Evolutionary conservation across 2,329 filamentous ascomycete species (phyloP), one percentile per base, ranked within the genome.

Genomic region (Venturia carpophila): DNA sequence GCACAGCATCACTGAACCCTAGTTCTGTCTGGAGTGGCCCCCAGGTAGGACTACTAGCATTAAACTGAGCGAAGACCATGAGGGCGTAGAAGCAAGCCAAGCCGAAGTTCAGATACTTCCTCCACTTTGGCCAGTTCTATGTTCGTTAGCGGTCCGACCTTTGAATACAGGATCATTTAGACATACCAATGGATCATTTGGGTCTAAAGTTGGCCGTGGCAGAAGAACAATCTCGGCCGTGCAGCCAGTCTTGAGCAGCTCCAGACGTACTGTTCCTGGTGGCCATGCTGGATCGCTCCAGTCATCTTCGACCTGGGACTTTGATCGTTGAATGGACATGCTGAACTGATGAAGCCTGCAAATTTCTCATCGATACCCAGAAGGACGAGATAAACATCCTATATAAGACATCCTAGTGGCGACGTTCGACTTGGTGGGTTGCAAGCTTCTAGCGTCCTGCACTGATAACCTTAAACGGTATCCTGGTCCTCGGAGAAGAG

Each of bases 141-240:
- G 24, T 19, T n/a, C 15, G 30, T 37, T 37, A 58, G 52, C 5
- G 15, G 45, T 47, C 6, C 24, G 17, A n/a, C 9, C 47, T 15
- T 27, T 27, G 3, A 1, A 58, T 4, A n/a, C 15, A 9, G 7
- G 5, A 5, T 34, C 7, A n/a, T 37, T 11, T 3, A 19, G 9
- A 45, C 37, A 10, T 19, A 42, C 34, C n/a, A 80, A 69, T 19
- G 79, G 78, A 67, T 80, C 79, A 65, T 80, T 77, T 2, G 77
- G 78, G 66, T 81, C 77, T 45, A 71, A 68, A 1, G 78, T 80
- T 0, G 79, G 79, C 1, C 69, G 73, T 1, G 74, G 73, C 2
- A 74, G 68, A 3, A 75, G 71, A 7, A 75, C 70, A 43, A 75
- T 71, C 49, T 75, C 72, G 47, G 45, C 65, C 15, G 19, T 21